A percentile compares a stretch with the other conserved stretches of the same genome.
phyloP scores from a whole-genome alignment of 352 stramenopile species.

The Globisporangium viniferum region DNA sequence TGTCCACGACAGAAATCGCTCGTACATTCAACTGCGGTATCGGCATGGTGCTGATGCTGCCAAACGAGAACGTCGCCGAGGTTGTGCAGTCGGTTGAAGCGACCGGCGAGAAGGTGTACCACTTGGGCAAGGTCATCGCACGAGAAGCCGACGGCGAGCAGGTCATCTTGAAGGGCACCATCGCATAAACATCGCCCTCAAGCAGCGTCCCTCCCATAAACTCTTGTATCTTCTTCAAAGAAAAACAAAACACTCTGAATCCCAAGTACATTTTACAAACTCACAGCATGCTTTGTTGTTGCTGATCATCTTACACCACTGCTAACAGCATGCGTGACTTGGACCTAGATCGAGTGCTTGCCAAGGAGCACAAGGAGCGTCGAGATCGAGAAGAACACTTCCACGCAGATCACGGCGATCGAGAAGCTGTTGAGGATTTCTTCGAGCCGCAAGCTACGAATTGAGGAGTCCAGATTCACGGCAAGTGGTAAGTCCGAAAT shows the following conservation, averaged over 20 bases:
- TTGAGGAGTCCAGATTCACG: slow-evolving; percentile 4
- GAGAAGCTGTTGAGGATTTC: slow-evolving; percentile 57
- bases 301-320: neutral
- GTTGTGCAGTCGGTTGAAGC: slow-evolving; percentile 81
- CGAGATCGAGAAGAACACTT: slow-evolving; percentile 50
- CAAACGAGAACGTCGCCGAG: slow-evolving; percentile 85
- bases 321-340: too few relatives aligned
- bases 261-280: slow-evolving; percentile 12
- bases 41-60: slow-evolving; percentile 97
- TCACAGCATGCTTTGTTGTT: neutral
- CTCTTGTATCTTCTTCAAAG: slow-evolving; percentile 7
- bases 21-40: slow-evolving; percentile 99
- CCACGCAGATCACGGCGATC: slow-evolving; percentile 48
- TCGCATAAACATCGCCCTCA: slow-evolving; percentile 36
- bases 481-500: neutral
- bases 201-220: neutral
- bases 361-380: slow-evolving; percentile 40
- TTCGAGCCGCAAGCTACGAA: slow-evolving; percentile 51
- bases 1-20: slow-evolving; percentile 95
- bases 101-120: slow-evolving; percentile 88
- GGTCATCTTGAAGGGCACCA: slow-evolving; percentile 77
- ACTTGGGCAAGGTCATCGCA: slow-evolving; percentile 82
- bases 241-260: neutral
- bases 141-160: slow-evolving; percentile 64
- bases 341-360: slow-evolving; percentile 7